These are phyloP conservation scores for Plasmopara halstedii DNA, from an alignment of 352 stramenopile species.

Conservation along the genomic window DNA sequence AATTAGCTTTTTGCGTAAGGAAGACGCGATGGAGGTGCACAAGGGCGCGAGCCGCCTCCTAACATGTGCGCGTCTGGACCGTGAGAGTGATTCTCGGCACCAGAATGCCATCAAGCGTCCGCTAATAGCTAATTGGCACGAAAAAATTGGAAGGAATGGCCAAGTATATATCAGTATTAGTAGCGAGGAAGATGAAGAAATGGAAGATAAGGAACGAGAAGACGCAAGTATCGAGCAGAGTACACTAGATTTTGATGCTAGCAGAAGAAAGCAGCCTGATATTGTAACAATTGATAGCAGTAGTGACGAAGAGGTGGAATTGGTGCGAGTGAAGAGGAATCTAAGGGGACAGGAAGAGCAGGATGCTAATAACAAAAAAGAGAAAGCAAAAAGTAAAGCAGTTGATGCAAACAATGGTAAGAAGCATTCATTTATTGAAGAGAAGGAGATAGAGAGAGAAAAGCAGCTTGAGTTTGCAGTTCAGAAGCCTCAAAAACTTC, in stretches of 20 bases:
- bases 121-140: slow-evolving; percentile 68
- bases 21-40: slow-evolving; percentile 23
- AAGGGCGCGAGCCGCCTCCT: slow-evolving; percentile 26
- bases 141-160: slow-evolving; percentile 39
- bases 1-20: slow-evolving; percentile 14
- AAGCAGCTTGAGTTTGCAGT: slow-evolving; percentile 8
- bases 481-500: slow-evolving; percentile 11
- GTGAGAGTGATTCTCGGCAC: slow-evolving; percentile 47
- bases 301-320: slow-evolving; percentile 21
- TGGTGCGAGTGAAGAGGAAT: slow-evolving; percentile 22
- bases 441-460: slow-evolving; percentile 12
- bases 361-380: background rate
- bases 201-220: slow-evolving; percentile 2
- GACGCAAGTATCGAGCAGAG: slow-evolving; percentile 3
- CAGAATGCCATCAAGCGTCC: slow-evolving; percentile 73
- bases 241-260: background rate
- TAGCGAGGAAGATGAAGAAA: slow-evolving; percentile 26
- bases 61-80: slow-evolving; percentile 27
- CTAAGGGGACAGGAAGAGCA: slow-evolving; percentile 6
- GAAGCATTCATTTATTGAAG: too few species aligned
- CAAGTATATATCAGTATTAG: slow-evolving; percentile 53
- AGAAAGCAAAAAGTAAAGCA: background rate
- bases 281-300: slow-evolving; percentile 34
- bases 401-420: too few species aligned
- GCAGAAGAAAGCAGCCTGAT: slow-evolving; percentile 8